These are phyloP conservation scores for Eucalyptus cladocalyx DNA, from an alignment of 345 rosid genomes.

Conservation along the genomic window DNA sequence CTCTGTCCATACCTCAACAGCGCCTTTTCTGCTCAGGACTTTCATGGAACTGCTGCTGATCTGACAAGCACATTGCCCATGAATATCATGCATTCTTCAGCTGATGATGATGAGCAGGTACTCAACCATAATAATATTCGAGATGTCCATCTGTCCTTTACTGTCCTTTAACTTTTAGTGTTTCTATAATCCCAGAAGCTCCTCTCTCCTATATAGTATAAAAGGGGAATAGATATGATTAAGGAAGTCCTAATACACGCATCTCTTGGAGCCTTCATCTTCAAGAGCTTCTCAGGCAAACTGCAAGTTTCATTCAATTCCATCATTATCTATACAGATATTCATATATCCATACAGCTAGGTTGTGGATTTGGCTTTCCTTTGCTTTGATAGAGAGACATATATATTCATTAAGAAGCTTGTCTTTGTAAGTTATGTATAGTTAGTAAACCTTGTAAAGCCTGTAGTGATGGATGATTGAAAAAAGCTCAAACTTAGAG, in stretches of 20 bases:
- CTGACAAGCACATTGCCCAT: conserved; percentile 16
- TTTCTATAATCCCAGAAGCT: neutral
- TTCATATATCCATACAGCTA: neutral
- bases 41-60: conserved; percentile 24
- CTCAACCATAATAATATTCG: neutral
- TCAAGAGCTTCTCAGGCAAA: neutral
- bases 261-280: neutral
- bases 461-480: neutral
- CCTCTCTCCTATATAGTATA: neutral
- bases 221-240: neutral
- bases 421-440: neutral
- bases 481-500: neutral
- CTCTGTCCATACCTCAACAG: neutral
- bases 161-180: neutral
- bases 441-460: neutral
- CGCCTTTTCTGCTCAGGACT: conserved; percentile 14
- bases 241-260: neutral
- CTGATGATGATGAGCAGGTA: conserved; percentile 59
- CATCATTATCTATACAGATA: neutral
- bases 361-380: neutral
- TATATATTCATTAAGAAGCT: neutral
- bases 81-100: conserved; percentile 33
- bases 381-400: neutral
- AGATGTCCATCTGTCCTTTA: neutral
- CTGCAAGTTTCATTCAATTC: neutral